Evolutionary conservation across 495 filamentous ascomycete species (phyloP).

Genomic region (Chaetomium fimeti): DNA sequence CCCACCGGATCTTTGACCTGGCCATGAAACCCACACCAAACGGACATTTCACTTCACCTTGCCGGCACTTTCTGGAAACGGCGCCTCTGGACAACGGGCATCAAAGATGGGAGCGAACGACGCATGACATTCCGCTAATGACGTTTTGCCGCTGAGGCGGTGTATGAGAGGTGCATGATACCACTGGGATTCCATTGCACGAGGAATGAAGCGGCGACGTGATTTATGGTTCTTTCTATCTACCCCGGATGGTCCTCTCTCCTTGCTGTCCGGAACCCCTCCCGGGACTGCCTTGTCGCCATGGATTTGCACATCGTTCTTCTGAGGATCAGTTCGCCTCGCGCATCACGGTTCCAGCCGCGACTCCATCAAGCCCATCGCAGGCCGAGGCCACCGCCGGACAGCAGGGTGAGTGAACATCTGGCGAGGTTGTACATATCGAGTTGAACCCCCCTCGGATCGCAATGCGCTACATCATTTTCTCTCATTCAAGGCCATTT

Average conservation of each 20-base stretch:
- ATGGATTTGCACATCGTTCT: constrained; percentile 12
- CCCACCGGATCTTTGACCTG: constrained; percentile 14
- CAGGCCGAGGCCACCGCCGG: constrained; percentile 40
- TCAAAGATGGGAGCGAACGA: constrained; percentile 28
- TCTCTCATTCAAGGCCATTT: constrained; percentile 17
- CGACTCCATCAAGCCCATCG: constrained; percentile 27
- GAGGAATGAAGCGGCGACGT: constrained; percentile 23
- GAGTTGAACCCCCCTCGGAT: constrained; percentile 36
- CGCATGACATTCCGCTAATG: constrained; percentile 35
- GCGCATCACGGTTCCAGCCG: constrained; percentile 16
- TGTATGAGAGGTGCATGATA: constrained; percentile 30
- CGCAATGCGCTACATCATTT: constrained; percentile 34
- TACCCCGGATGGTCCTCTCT: constrained; percentile 23
- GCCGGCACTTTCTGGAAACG: constrained; percentile 17
- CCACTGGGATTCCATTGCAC: constrained; percentile 25
- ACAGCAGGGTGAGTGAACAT: constrained; percentile 51
- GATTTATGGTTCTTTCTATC: constrained; percentile 20
- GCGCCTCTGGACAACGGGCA: constrained; percentile 18
- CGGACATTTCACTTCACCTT: constrained; percentile 4
- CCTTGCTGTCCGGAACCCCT: constrained; percentile 38
- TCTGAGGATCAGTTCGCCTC: neutral
- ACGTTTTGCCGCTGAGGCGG: constrained; percentile 23
- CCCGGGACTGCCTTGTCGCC: constrained; percentile 18
- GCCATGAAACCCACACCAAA: constrained; percentile 12
- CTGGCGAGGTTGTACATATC: constrained; percentile 47